phyloP scores from a whole-genome alignment of 768 basidiomycete genomes.

The Chalciporus pseudorubinellus region DNA sequence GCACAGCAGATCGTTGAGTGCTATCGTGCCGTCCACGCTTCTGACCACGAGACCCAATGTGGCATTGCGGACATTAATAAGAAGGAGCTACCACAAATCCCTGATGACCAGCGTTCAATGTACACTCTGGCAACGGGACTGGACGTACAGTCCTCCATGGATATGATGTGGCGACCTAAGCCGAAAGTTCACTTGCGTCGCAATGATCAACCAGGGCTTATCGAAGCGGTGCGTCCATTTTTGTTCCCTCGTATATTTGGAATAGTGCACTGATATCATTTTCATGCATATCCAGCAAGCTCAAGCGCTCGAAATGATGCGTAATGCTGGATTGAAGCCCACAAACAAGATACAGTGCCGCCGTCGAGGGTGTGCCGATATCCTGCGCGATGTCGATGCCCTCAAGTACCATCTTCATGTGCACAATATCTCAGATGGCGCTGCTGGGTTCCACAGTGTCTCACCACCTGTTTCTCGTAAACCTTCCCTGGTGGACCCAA shows the following conservation, averaged over 20 bases:
- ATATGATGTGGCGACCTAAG: slow-evolving; percentile 32
- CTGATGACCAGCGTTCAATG: slow-evolving; percentile 27
- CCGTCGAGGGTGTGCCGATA: slow-evolving; percentile 45
- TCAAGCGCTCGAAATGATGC: slow-evolving; percentile 28
- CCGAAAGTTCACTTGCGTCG: slow-evolving; percentile 35
- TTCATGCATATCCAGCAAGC: slow-evolving; percentile 14
- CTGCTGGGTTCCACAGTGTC: background rate
- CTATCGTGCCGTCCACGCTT: slow-evolving; percentile 16
- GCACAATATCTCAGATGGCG: slow-evolving; percentile 46
- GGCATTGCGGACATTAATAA: slow-evolving; percentile 5
- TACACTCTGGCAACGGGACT: slow-evolving; percentile 18
- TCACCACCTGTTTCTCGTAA: background rate
- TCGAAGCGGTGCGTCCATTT: slow-evolving; percentile 37
- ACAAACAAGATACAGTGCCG: slow-evolving; percentile 40
- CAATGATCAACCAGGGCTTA: slow-evolving; percentile 37
- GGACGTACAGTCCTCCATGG: slow-evolving; percentile 20
- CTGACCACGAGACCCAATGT: background rate
- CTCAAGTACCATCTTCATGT: slow-evolving; percentile 55
- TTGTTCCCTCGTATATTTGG: background rate
- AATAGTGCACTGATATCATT: background rate
- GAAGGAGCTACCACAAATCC: slow-evolving; percentile 17
- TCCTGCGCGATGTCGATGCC: slow-evolving; percentile 40
- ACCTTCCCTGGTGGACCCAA: slow-evolving; percentile 1
- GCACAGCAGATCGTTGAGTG: slow-evolving; percentile 22
- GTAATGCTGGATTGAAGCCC: slow-evolving; percentile 26